Base-by-base conservation (phyloP, 257 asterid genomes). In the Nicotiana noctiflora region DNA sequence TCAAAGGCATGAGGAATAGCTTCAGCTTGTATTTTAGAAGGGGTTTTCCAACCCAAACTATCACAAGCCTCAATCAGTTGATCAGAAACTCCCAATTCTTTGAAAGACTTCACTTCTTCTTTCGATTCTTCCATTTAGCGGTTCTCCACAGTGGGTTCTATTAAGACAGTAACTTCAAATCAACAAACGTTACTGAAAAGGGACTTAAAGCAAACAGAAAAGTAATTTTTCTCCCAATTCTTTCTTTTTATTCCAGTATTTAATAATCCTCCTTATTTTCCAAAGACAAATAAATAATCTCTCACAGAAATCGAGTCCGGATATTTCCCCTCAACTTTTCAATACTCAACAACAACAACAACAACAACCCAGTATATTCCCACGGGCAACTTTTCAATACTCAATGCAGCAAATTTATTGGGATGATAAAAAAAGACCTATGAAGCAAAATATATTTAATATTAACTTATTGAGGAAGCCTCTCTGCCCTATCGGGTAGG, bases 21-120 rank as follows among this genome's bases (percentile, higher is more conserved):
- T 80, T 91, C 92, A 11, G 86, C 55, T 83, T 93, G 98, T 61
- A 93, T 93, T 80, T 82, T 92, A 8, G 94, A 83, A 4, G 98
- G 97, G 61, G 32, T 76, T 86, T 90, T 90, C 98, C 98, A 93
- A 17, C 92, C 93, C 55, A 95, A 88, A 80, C 61, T 83, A 5
- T 91, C 92, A 82, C 98, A 95, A 1, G 98, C 97, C 72, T 95
- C 95, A 0, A 81, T 85, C 75, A 95, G 56, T 79, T 88, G 88
- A 2, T 88, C 88, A 83, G 83, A 85, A 8, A 95, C 97, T 53
- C 98, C 98, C 60, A 95, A 83, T 76, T 95, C 98, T 76, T 86
- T 89, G 87, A 95, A 95, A 8, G 96, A 80, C 81, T 83, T 85
- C 83, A 56, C 83, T 79, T 82, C 85, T 44, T 60, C 81, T 31